These are phyloP conservation scores for Oidium heveae DNA, from an alignment of 2,329 filamentous ascomycete genomes.

Conservation along the genomic window DNA sequence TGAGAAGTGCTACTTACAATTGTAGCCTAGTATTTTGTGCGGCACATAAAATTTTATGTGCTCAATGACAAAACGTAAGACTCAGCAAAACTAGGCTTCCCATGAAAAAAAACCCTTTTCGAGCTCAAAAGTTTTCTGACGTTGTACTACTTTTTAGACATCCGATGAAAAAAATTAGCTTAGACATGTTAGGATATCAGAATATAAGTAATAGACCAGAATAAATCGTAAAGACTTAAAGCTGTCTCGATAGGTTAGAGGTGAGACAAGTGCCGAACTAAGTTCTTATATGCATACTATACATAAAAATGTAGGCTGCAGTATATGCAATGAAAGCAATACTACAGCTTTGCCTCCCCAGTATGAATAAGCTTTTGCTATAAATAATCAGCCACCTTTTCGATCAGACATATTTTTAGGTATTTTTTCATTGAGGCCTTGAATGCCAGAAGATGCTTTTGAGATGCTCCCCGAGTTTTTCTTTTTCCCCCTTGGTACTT, in stretches of 20 bases:
- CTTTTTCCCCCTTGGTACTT: conserved; percentile 27
- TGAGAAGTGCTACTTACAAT: neutral
- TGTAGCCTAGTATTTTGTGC: neutral
- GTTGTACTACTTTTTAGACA: neutral
- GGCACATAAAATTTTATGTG: neutral
- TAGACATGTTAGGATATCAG: neutral
- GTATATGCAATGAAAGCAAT: neutral
- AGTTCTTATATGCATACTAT: neutral
- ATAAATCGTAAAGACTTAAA: neutral
- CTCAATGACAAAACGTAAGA: neutral
- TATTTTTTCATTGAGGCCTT: conserved; percentile 23
- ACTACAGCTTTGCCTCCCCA: neutral
- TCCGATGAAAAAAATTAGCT: neutral
- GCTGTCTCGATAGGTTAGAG: neutral
- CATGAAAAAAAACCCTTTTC: neutral
- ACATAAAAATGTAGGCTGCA: neutral
- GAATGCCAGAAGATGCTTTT: conserved; percentile 21
- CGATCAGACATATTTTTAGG: conserved; percentile 34
- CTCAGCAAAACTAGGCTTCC: neutral
- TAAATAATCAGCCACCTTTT: conserved; percentile 27
- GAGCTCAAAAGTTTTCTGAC: neutral
- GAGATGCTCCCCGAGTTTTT: conserved; percentile 19
- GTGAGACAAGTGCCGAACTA: neutral
- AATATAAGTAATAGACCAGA: neutral
- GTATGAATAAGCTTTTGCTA: neutral